Evolutionary conservation across 2,329 filamentous ascomycete species (phyloP).

Genomic region (Penicillium verrucosum): DNA sequence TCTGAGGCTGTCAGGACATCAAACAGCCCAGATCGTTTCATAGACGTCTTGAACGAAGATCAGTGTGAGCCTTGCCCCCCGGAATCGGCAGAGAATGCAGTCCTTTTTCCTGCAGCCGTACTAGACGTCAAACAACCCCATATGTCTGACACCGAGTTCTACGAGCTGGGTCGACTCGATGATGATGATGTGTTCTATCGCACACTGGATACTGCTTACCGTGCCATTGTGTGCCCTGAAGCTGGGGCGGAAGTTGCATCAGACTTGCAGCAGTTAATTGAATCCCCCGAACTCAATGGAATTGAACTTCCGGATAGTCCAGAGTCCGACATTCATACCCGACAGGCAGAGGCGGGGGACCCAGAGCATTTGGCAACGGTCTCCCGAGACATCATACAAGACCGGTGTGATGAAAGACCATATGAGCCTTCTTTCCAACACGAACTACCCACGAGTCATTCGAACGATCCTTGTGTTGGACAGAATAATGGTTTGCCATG

Average conservation of each 20-base stretch:
- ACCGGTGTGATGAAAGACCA: not conserved
- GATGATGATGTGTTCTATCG: conserved; percentile 8
- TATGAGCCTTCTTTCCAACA: not conserved
- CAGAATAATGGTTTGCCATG: not conserved
- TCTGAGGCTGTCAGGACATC: not conserved
- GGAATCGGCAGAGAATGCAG: not conserved
- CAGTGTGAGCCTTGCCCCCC: not conserved
- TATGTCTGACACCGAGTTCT: not conserved
- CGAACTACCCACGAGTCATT: not conserved
- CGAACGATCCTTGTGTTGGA: not conserved
- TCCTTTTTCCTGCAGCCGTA: not conserved
- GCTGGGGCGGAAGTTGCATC: not conserved
- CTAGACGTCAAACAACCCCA: not conserved
- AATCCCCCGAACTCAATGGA: not conserved
- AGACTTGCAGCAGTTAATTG: not conserved
- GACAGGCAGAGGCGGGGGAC: not conserved
- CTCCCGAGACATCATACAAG: not conserved
- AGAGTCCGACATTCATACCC: too few relatives aligned
- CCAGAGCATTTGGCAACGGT: not conserved
- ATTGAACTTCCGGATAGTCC: not conserved
- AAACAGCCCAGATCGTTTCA: not conserved
- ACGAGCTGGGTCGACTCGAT: not conserved
- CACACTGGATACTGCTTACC: conserved; percentile 5
- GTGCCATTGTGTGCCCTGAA: not conserved
- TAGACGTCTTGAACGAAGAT: not conserved